Evolutionary conservation across 2,329 filamentous ascomycete genomes (phyloP).

Genomic region (Diaporthe citri): DNA sequence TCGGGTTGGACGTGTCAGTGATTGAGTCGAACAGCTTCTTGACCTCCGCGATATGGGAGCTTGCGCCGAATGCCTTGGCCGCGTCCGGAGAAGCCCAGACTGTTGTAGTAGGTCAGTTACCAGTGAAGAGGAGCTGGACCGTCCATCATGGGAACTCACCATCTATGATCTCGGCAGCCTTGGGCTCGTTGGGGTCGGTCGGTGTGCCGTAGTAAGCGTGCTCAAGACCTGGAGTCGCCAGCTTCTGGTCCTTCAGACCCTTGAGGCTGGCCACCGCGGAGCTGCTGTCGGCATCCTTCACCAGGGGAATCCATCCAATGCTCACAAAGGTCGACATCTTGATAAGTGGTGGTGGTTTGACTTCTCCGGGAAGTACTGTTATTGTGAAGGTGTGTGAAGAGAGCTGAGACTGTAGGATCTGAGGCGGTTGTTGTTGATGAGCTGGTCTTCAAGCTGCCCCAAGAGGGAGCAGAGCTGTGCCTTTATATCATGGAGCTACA

Average conservation of each 20-base stretch:
- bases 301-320: slow-evolving; percentile 40
- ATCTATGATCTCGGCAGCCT: slow-evolving; percentile 38
- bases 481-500: slow-evolving; percentile 11
- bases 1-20: slow-evolving; percentile 39
- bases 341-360: not conserved
- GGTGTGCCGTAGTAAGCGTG: slow-evolving; percentile 35
- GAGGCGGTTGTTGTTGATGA: not conserved
- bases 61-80: slow-evolving; percentile 25
- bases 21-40: slow-evolving; percentile 31
- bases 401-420: not conserved
- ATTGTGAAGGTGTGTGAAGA: not conserved
- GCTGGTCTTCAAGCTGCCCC: not conserved
- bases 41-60: slow-evolving; percentile 26
- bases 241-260: slow-evolving; percentile 22
- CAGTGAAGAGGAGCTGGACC: not conserved
- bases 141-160: slow-evolving; percentile 21
- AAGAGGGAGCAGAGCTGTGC: slow-evolving; percentile 16
- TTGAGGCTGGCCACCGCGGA: slow-evolving; percentile 30
- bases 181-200: slow-evolving; percentile 37
- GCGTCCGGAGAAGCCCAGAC: slow-evolving; percentile 39
- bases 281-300: slow-evolving; percentile 22
- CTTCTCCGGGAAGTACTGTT: slow-evolving; percentile 30
- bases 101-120: slow-evolving; percentile 9
- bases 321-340: slow-evolving; percentile 40
- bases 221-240: slow-evolving; percentile 33